Evolutionary conservation across 1,284 basidiomycete genomes (phyloP).

Genomic region (Cutaneotrichosporon dermatis): DNA sequence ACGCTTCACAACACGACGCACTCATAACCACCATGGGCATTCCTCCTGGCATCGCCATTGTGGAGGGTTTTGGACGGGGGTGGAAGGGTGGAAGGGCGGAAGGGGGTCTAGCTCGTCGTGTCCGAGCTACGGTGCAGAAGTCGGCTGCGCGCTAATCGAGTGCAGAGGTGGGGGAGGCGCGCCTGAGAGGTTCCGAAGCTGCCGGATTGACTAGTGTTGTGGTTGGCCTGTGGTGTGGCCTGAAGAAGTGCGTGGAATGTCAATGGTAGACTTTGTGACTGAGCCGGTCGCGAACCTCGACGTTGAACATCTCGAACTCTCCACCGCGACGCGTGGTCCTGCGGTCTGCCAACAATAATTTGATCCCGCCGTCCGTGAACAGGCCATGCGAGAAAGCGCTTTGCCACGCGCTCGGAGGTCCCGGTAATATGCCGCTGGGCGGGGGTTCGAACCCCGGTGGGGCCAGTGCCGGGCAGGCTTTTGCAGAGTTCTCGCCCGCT

Average conservation of each 20-base stretch:
- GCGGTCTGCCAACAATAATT: background rate
- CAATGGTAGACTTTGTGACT: background rate
- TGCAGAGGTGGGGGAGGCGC: background rate
- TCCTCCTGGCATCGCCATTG: constrained; percentile 32
- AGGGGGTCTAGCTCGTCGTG: background rate
- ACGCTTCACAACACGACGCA: constrained; percentile 26
- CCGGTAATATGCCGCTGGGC: background rate
- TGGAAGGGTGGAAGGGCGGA: background rate
- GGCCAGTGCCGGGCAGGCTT: background rate
- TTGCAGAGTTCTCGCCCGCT: no score
- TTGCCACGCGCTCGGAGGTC: background rate
- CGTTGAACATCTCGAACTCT: constrained; percentile 6
- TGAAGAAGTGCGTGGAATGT: constrained; percentile 3
- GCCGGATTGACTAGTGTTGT: background rate
- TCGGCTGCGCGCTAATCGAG: background rate
- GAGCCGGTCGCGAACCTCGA: constrained; percentile 4
- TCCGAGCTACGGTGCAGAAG: background rate
- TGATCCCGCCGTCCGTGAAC: background rate
- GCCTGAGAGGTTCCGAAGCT: background rate
- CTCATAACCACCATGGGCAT: constrained; percentile 54
- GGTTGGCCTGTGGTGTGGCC: background rate
- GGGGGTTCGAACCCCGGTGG: background rate
- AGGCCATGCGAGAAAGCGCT: no score
- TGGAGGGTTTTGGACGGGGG: constrained; percentile 4
- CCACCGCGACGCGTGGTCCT: constrained; percentile 6